Conservation (phyloP, 768 basidiomycete species). For the Leucosporidium yakuticum region DNA sequence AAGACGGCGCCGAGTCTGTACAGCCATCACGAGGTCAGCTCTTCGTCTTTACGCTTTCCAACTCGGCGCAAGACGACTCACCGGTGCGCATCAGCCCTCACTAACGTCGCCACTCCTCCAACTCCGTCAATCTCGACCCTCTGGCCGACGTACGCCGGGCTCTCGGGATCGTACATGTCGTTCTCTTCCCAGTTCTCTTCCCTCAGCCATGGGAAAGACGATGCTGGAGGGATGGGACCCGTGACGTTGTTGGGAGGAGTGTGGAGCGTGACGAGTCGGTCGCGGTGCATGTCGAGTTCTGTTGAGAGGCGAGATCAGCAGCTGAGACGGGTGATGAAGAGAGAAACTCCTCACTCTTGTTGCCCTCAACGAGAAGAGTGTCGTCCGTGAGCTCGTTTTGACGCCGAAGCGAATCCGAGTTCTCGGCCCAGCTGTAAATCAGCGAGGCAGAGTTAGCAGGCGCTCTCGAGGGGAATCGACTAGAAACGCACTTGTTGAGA, state of each 20-base stretch:
- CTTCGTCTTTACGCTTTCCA: too few relatives aligned
- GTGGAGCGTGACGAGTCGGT: too few relatives aligned
- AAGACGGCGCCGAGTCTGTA: conserved; percentile 15
- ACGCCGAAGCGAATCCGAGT: background rate
- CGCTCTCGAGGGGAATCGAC: background rate
- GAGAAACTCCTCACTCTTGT: background rate
- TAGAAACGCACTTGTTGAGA: conserved; percentile 22
- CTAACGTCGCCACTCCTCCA: conserved; percentile 22
- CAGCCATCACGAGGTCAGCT: background rate
- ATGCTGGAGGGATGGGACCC: too few relatives aligned
- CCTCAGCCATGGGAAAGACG: too few relatives aligned
- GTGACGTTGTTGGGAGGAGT: too few relatives aligned
- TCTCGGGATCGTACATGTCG: conserved; percentile 6
- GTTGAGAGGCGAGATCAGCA: too few relatives aligned
- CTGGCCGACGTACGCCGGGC: conserved; percentile 12
- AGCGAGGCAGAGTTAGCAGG: too few relatives aligned
- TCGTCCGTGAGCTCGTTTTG: background rate
- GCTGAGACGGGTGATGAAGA: background rate
- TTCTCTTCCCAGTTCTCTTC: too few relatives aligned
- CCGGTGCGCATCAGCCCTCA: conserved; percentile 14
- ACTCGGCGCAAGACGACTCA: background rate
- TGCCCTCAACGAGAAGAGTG: background rate
- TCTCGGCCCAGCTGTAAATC: background rate
- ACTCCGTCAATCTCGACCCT: conserved; percentile 17
- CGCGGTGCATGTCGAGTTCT: too few relatives aligned